Base-by-base conservation (phyloP, 345 rosid genomes). In the Aquilaria sinensis region DNA sequence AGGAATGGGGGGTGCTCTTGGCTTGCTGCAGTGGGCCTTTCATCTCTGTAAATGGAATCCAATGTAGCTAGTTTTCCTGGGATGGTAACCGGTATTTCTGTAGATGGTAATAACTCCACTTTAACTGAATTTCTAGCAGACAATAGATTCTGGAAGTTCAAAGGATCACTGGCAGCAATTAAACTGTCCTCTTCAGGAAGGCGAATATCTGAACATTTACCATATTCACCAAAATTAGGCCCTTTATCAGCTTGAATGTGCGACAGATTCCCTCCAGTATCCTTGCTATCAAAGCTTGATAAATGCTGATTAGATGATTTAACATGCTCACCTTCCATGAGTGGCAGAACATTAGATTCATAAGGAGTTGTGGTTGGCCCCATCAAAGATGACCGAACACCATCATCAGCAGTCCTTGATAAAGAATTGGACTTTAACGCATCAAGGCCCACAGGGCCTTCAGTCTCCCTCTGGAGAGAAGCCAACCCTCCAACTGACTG, bases 401-500 rank as follows among this genome's bases (percentile, higher is more conserved):
- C 72, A 37, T 70, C 82, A 63, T 73, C 83, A 9, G 37, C 41
- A 29, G 62, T 72, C 45, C 63, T 62, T 33, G 77, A 58, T 51
- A 61, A 54, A 12, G 71, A 77, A 53, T 73, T 76, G 71, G 80
- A 68, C 53, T 89, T 78, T 23, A 78, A 58, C 47, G 52, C 72
- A 75, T 75, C 77, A 34, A 52, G 67, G 69, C 72, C 71, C 13
- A 80, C 72, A 70, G 87, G 65, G 51, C 70, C 82, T 50, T 55
- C 56, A 13, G 72, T 58, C 47, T 59, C 74, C 61, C 62, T 77
- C 47, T 71, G 85, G 10, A 68, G 63, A 57, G 91, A 72, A 63
- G 73, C 73, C 8, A 90, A 82, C 67, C 78, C 82, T 72, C 96
- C 91, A 54, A 81, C 78, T 13, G 96, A 80, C 62, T 94, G 90